Base-by-base conservation (phyloP, 2,329 filamentous ascomycete genomes). In the Neonectria hederae region DNA sequence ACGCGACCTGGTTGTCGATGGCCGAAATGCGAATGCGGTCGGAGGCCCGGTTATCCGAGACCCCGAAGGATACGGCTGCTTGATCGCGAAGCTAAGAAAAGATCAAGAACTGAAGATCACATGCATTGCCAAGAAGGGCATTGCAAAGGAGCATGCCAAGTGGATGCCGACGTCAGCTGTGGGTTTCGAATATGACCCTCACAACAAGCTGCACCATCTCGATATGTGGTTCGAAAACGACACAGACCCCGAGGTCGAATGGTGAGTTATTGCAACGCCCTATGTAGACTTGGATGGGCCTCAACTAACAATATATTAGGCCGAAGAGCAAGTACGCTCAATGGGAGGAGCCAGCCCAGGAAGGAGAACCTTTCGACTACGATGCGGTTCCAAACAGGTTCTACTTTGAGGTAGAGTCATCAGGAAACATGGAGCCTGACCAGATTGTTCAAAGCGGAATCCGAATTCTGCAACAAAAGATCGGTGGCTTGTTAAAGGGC, bases 121-220 rank as follows among this genome's bases (percentile, higher is more conserved):
- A 66, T 98, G 95, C 77, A 92, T 97, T 69, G 96, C 95, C 54
- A 97, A 97, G 85, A 98, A 98, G 85, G 96, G 96, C 1, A 98
- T 98, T 69, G 94, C 95, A 40, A 99, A 99, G 84, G 96, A 99
- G 79, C 96, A 99, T 80, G 93, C 96, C 10, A 99, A 99, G 80
- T 99, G 96, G 96, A 92, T 93, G 74, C 94, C 96, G 2, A 95
- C 92, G 38, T 87, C 94, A 43, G 96, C 96, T 4, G 90, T 99
- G 43, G 94, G 93, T 24, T 99, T 99, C 77, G 96, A 99, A 80
- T 99, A 99, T 79, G 96, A 99, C 78, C 96, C 96, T 65, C 92
- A 97, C 79, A 99, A 99, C 83, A 97, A 97, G 82, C 83, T 99
- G 69, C 88, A 90, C 70, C 96, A 99, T 80, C 85, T 96, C 60